Evolutionary conservation across 495 filamentous ascomycete genomes (phyloP).

Genomic region (Penicillium canescens): DNA sequence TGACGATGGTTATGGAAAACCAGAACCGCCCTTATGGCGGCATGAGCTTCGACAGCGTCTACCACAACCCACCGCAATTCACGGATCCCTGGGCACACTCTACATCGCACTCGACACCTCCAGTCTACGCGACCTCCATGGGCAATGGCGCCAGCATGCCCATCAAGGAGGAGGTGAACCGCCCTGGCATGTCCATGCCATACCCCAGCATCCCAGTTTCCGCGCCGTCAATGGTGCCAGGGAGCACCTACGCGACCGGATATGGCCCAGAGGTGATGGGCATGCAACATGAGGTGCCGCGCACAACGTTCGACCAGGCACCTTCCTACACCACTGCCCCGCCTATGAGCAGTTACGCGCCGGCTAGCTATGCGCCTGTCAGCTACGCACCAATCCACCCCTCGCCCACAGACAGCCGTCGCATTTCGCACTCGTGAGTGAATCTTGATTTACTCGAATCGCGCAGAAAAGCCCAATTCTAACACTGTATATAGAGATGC

Average conservation of each 20-base stretch:
- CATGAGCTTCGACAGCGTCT: slow-evolving; percentile 78
- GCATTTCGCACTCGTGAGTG: slow-evolving; percentile 89
- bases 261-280: slow-evolving; percentile 73
- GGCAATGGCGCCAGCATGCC: slow-evolving; percentile 57
- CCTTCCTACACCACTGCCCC: slow-evolving; percentile 67
- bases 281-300: slow-evolving; percentile 66
- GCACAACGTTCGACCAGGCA: slow-evolving; percentile 54
- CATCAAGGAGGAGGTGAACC: slow-evolving; percentile 56
- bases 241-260: slow-evolving; percentile 67
- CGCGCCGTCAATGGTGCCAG: slow-evolving; percentile 66
- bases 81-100: slow-evolving; percentile 82
- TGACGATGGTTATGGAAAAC: slow-evolving; percentile 88
- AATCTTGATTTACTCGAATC: background rate
- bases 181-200: slow-evolving; percentile 69
- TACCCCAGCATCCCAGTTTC: slow-evolving; percentile 72
- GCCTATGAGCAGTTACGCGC: slow-evolving; percentile 66
- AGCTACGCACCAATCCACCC: slow-evolving; percentile 54
- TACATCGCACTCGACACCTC: slow-evolving; percentile 56
- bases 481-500: slow-evolving; percentile 48
- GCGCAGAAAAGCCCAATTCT: background rate
- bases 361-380: slow-evolving; percentile 52
- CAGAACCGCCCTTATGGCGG: slow-evolving; percentile 80
- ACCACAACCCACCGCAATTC: slow-evolving; percentile 79
- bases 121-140: slow-evolving; percentile 58
- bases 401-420: slow-evolving; percentile 64